Evolutionary conservation across 257 asterid genomes (phyloP), one percentile per base, ranked within the genome.

Genomic region (Petrea volubilis): DNA sequence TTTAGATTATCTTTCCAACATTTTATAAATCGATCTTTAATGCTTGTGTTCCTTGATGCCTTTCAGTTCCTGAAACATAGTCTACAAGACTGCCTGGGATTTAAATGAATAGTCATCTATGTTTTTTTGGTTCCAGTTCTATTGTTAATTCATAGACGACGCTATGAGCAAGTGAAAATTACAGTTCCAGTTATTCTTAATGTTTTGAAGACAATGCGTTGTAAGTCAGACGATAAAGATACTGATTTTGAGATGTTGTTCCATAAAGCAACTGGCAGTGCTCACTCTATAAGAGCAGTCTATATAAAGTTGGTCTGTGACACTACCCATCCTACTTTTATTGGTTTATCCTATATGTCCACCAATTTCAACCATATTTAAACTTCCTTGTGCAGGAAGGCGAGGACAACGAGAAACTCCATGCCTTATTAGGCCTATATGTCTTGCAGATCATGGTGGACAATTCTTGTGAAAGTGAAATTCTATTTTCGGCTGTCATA

Each of bases 381-480:
- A 20, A 59, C 70, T 64, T 47, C 14, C 50, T 23, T 79, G 75
- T n/a, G 78, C 86, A 91, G 97, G 93, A 81, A 73, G 87, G 82
- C 57, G 77, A 71, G 67, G 89, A 88, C 74, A 77, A 71, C 56
- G 63, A 75, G 68, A 84, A 81, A 73, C 86, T 90, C 62, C 71
- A 58, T 55, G 95, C 99, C 79, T 67, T 94, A 66, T 83, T 89
- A 67, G 87, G 97, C 88, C 82, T 94, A 70, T 88, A 77, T 75
- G 78, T 88, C 84, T 80, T 89, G 92, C 93, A 94, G 80, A 80
- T 87, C 81, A 84, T 88, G 97, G 98, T 91, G 78, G 79, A 74
- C 56, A 76, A 63, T 75, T 82, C 79, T 85, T 69, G 74, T 64
- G 40, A 60, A 67, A 58, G 70, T 62, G 71, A 75, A 59, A 72